Percentiles rank a stretch among this genome's conserved stretches.
Conservation (phyloP, 2,329 filamentous ascomycete genomes). For the Fusarium subglutinans region DNA sequence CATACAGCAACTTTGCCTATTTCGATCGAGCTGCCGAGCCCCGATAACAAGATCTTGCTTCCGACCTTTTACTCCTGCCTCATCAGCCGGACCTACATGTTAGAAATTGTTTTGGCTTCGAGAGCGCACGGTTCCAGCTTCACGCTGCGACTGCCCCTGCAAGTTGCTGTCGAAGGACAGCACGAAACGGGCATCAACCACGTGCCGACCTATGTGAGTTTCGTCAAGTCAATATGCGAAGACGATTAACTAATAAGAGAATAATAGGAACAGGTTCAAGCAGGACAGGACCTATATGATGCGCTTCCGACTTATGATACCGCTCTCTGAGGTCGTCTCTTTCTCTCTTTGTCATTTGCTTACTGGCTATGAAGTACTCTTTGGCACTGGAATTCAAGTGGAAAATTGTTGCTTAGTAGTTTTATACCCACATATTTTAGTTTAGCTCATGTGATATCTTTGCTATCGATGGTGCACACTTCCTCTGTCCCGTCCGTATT, state of each 20-base stretch:
- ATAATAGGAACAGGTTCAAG: constrained; percentile 24
- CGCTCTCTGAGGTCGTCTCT: background rate
- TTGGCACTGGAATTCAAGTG: fast-evolving
- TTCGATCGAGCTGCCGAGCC: constrained; percentile 9
- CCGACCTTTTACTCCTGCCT: constrained; percentile 33
- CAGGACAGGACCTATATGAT: constrained; percentile 11
- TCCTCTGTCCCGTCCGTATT: fast-evolving
- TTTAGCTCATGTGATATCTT: background rate
- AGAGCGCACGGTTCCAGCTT: constrained; percentile 11
- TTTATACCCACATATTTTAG: background rate
- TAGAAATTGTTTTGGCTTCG: background rate
- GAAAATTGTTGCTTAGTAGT: background rate
- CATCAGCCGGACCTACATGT: constrained; percentile 16
- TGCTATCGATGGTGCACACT: fast-evolving
- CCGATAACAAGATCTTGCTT: constrained; percentile 17
- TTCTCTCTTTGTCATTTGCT: background rate
- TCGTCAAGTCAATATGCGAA: fast-evolving
- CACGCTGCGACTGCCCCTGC: constrained; percentile 12
- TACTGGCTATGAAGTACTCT: background rate
- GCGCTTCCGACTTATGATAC: constrained; percentile 16
- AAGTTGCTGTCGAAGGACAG: constrained; percentile 8
- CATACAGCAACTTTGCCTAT: constrained; percentile 8
- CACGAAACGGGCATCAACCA: background rate
- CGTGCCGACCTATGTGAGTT: constrained; percentile 29
- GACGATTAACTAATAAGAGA: fast-evolving